Percentiles rank a stretch among this genome's conserved stretches.
Evolutionary conservation across 768 basidiomycete genomes (phyloP).

Genomic region (Suillus hirtellus): DNA sequence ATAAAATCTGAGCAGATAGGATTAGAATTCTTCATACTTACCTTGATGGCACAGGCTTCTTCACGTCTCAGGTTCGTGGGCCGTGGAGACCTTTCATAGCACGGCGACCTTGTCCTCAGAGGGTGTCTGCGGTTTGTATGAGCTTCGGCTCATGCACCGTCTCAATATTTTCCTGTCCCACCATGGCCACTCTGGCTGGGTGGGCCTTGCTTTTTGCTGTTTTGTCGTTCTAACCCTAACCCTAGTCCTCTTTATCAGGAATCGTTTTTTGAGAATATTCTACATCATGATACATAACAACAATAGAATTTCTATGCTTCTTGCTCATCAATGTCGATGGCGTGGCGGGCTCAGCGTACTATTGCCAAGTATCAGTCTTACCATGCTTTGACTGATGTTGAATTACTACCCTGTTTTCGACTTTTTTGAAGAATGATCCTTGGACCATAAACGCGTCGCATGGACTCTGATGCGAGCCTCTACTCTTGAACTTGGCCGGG

Average conservation of each 20-base stretch:
- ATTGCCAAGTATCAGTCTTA: background rate
- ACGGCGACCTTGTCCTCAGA: slow-evolving; percentile 58
- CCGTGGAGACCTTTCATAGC: slow-evolving; percentile 52
- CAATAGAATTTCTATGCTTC: too few relatives aligned
- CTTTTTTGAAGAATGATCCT: too few relatives aligned
- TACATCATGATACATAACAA: too few relatives aligned
- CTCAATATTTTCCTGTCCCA: slow-evolving; percentile 78
- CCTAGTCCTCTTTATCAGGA: slow-evolving; percentile 11
- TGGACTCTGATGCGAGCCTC: background rate
- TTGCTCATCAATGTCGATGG: too few relatives aligned
- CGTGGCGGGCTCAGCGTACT: too few relatives aligned
- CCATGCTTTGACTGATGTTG: too few relatives aligned
- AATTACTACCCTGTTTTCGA: too few relatives aligned
- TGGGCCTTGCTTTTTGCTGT: slow-evolving; percentile 35
- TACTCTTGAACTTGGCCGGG: background rate
- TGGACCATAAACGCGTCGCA: too few relatives aligned
- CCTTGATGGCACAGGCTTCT: slow-evolving; percentile 63
- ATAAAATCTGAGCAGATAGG: slow-evolving; percentile 17
- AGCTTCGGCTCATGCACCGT: slow-evolving; percentile 75
- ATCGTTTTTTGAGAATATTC: too few relatives aligned
- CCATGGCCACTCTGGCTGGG: slow-evolving; percentile 58
- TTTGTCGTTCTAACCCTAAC: slow-evolving; percentile 27
- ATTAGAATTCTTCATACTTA: slow-evolving; percentile 45
- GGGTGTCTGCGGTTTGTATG: slow-evolving; percentile 46
- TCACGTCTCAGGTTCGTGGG: slow-evolving; percentile 59